Evolutionary conservation across 495 filamentous ascomycete genomes (phyloP).

Genomic region (Rostrohypoxylon terebratum): DNA sequence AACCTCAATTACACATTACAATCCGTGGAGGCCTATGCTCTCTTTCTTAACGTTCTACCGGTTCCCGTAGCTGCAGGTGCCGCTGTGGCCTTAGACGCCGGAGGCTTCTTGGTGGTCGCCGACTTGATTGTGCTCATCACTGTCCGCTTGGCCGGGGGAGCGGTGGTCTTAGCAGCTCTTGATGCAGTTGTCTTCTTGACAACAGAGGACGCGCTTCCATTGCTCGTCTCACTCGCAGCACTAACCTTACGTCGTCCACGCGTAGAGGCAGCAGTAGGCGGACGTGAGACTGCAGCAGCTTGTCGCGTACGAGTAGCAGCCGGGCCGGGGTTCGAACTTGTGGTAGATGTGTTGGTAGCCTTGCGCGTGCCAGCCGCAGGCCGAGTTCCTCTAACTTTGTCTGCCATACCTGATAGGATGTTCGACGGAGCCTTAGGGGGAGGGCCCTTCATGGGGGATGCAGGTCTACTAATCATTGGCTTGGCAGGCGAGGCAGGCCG

Average conservation of each 20-base stretch:
- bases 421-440: conserved; percentile 50
- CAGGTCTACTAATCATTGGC: conserved; percentile 53
- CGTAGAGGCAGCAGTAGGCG: conserved; percentile 51
- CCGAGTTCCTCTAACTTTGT: conserved; percentile 63
- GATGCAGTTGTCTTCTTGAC: conserved; percentile 52
- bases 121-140: conserved; percentile 59
- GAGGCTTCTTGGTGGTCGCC: conserved; percentile 55
- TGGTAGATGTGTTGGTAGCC: conserved; percentile 57
- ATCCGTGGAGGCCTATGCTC: conserved; percentile 49
- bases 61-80: conserved; percentile 51
- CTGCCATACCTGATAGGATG: conserved; percentile 70
- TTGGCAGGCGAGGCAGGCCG: conserved; percentile 55
- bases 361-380: conserved; percentile 62
- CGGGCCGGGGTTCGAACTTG: conserved; percentile 48
- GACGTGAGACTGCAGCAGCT: conserved; percentile 44
- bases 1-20: conserved; percentile 30
- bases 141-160: conserved; percentile 51
- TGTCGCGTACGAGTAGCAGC: conserved; percentile 54
- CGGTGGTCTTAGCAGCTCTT: conserved; percentile 55
- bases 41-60: conserved; percentile 64
- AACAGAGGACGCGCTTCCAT: conserved; percentile 60
- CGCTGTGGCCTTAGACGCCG: conserved; percentile 49
- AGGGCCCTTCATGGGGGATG: conserved; percentile 59
- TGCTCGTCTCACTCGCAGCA: conserved; percentile 61
- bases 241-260: conserved; percentile 61